These are phyloP conservation scores for Closterium sp. DNA, from an alignment of 139 green algal genomes.

Conservation along the genomic window DNA sequence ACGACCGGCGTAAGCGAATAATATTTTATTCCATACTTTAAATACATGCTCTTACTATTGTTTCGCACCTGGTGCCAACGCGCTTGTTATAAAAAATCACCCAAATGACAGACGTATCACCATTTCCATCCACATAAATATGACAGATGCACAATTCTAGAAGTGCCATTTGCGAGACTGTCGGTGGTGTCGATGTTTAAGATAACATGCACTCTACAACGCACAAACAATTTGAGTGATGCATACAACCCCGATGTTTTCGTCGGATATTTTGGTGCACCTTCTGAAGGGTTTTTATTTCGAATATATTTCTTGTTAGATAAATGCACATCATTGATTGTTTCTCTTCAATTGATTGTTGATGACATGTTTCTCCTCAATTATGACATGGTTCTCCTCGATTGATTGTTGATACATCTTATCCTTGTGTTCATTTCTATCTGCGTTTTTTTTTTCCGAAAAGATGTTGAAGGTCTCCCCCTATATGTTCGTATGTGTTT, in stretches of 20 bases:
- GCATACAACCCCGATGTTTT: neutral
- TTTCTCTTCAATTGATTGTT: neutral
- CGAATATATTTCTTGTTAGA: neutral
- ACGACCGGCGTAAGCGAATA: no score
- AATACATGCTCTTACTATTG: no score
- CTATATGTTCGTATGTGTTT: no score
- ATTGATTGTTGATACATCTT: neutral
- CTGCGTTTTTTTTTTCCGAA: neutral
- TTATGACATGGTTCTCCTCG: neutral
- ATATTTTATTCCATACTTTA: no score
- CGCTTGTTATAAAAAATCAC: neutral
- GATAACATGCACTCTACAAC: neutral
- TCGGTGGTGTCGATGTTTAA: neutral
- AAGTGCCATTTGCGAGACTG: neutral
- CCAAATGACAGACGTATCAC: neutral
- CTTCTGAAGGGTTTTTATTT: neutral
- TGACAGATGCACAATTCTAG: neutral
- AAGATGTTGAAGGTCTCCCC: no score
- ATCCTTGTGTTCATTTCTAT: neutral
- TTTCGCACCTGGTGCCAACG: no score
- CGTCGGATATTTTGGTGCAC: neutral
- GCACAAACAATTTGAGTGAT: neutral
- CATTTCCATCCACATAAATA: neutral
- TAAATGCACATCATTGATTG: neutral
- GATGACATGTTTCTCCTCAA: neutral